phyloP scores from a whole-genome alignment of 495 filamentous ascomycete species.

The Hyaloscypha bicolor region DNA sequence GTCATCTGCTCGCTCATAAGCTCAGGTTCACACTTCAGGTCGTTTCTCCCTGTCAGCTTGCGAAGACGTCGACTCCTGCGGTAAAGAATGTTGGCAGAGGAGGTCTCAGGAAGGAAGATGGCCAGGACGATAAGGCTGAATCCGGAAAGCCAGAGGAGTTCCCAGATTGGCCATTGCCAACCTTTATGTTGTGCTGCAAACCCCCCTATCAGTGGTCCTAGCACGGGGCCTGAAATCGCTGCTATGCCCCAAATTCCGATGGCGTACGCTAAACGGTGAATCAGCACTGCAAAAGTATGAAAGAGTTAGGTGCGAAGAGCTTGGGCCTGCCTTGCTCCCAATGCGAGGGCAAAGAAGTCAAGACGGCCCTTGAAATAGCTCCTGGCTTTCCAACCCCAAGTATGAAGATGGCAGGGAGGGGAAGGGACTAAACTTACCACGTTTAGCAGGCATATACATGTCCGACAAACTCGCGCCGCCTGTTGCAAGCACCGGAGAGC shows the following conservation, averaged over 20 bases:
- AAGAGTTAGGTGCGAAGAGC: no score
- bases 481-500: conserved; percentile 65
- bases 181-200: conserved; percentile 52
- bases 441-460: conserved; percentile 61
- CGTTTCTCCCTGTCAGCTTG: conserved; percentile 15
- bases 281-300: not conserved
- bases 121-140: conserved; percentile 31
- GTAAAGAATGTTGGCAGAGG: conserved; percentile 57
- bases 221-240: conserved; percentile 59
- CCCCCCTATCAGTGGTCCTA: conserved; percentile 61
- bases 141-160: conserved; percentile 46
- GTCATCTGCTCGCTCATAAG: conserved; percentile 36
- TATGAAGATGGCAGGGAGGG: no score
- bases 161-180: conserved; percentile 64
- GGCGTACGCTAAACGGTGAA: conserved; percentile 46
- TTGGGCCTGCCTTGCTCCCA: no score
- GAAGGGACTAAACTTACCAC: conserved; percentile 24
- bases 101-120: conserved; percentile 61
- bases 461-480: conserved; percentile 64
- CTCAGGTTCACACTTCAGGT: conserved; percentile 26
- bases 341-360: no score
- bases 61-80: conserved; percentile 58
- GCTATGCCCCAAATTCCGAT: conserved; percentile 58
- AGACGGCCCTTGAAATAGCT: no score
- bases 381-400: no score